Conservation (phyloP, 352 stramenopile genomes). For the Phytophthora ohioensis region DNA sequence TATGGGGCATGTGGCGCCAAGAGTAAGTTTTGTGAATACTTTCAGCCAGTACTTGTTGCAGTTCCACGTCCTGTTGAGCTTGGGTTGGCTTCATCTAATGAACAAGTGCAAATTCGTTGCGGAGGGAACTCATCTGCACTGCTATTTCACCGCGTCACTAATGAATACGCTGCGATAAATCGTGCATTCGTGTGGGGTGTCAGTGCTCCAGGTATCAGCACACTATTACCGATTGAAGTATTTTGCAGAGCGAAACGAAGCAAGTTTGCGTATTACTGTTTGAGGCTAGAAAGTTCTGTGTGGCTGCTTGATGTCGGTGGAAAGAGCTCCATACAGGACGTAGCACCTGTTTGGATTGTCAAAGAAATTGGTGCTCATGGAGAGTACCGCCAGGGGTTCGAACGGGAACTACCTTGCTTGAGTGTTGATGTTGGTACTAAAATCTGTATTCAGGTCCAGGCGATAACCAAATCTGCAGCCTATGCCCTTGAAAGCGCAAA, state of each 20-base stretch:
- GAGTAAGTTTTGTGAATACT: slow-evolving; percentile 61
- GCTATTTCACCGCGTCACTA: background rate
- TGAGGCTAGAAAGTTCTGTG: slow-evolving; percentile 5
- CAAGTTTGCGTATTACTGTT: slow-evolving; percentile 5
- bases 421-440: background rate
- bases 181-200: slow-evolving; percentile 40
- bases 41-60: slow-evolving; percentile 44
- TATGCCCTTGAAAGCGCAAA: background rate
- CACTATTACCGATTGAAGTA: slow-evolving; percentile 28
- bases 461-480: slow-evolving; percentile 21
- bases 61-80: slow-evolving; percentile 17
- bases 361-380: slow-evolving; percentile 5
- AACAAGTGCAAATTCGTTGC: slow-evolving; percentile 23
- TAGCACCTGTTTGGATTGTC: slow-evolving; percentile 21
- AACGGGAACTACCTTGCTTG: slow-evolving; percentile 17
- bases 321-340: background rate
- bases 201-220: slow-evolving; percentile 8
- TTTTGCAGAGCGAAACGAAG: background rate
- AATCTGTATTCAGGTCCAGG: slow-evolving; percentile 20
- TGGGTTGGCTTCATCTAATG: background rate
- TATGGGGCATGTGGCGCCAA: slow-evolving; percentile 47
- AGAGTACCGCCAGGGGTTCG: slow-evolving; percentile 7
- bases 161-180: slow-evolving; percentile 2
- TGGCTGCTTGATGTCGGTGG: slow-evolving; percentile 9
- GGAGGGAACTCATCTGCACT: slow-evolving; percentile 36